These are phyloP conservation scores for Cutaneotrichosporon cyanovorans DNA, from an alignment of 1,284 basidiomycete species.

Conservation along the genomic window DNA sequence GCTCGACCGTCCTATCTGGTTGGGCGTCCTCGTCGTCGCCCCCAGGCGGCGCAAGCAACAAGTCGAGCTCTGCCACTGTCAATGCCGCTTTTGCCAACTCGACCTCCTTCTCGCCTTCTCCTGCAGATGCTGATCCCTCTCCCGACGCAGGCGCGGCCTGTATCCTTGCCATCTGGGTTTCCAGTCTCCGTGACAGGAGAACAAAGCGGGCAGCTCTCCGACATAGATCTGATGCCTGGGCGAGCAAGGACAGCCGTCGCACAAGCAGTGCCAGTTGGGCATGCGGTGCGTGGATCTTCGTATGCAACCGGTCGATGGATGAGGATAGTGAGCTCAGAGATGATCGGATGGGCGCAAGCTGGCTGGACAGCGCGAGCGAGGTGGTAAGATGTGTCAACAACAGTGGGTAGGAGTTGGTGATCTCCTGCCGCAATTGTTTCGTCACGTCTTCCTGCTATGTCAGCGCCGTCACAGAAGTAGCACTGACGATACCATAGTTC, in stretches of 20 bases:
- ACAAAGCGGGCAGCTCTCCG: conserved; percentile 75
- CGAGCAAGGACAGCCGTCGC: conserved; percentile 62
- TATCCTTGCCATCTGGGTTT: conserved; percentile 68
- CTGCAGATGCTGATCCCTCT: conserved; percentile 19
- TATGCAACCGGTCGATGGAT: conserved; percentile 56
- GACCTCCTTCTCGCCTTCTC: conserved; percentile 64
- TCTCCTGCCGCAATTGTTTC: conserved; percentile 67
- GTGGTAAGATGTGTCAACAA: conserved; percentile 51
- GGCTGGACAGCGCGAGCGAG: conserved; percentile 57
- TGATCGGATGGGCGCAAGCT: conserved; percentile 38
- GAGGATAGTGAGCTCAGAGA: conserved; percentile 30
- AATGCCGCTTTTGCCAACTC: conserved; percentile 82
- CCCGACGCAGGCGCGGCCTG: conserved; percentile 27
- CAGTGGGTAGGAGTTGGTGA: conserved; percentile 45
- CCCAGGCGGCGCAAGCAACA: conserved; percentile 1
- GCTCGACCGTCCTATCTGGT: conserved; percentile 17
- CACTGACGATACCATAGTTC: conserved; percentile 58
- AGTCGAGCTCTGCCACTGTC: conserved; percentile 70
- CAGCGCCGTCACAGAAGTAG: not conserved
- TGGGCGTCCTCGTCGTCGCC: not conserved
- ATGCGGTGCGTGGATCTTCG: conserved; percentile 76
- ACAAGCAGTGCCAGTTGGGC: conserved; percentile 64
- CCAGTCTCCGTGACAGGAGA: conserved; percentile 66
- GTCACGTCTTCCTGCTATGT: conserved; percentile 64
- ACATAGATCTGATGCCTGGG: conserved; percentile 72